Percentiles rank a stretch among this genome's conserved stretches.
phyloP scores from a whole-genome alignment of 352 stramenopile genomes.

The Pythium apleroticum region DNA sequence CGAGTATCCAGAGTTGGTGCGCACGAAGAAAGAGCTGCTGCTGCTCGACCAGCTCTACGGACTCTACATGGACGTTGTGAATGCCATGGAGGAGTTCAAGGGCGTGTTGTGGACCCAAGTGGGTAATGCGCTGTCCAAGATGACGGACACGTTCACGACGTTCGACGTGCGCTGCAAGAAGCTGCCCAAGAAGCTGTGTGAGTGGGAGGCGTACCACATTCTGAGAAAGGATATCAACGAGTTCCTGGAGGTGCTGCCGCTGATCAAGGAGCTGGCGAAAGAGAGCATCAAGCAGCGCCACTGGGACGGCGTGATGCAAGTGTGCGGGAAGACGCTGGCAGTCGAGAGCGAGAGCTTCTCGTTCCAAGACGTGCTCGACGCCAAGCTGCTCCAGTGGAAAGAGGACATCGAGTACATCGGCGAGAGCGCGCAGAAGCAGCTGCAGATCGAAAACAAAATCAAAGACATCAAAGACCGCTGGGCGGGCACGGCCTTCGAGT shows the following conservation, averaged over 20 bases:
- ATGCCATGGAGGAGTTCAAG: constrained; percentile 97
- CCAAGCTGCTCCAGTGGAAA: constrained; percentile 89
- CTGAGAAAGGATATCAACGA: constrained; percentile 97
- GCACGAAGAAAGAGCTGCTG: constrained; percentile 97
- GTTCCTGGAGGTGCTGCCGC: constrained; percentile 95
- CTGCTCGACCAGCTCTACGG: constrained; percentile 94
- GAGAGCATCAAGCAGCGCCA: constrained; percentile 95
- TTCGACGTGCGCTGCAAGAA: constrained; percentile 97
- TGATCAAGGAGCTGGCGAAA: constrained; percentile 96
- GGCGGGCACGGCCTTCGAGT: constrained; percentile 94
- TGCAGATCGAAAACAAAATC: constrained; percentile 96
- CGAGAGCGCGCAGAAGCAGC: constrained; percentile 96
- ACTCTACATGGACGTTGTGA: constrained; percentile 97
- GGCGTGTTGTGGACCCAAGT: constrained; percentile 23
- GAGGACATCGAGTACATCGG: constrained; percentile 98
- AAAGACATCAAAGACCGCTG: constrained; percentile 93
- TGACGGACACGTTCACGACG: constrained; percentile 96
- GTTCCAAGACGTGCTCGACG: constrained; percentile 53
- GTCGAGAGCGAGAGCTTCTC: constrained; percentile 38
- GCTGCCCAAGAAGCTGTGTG: constrained; percentile 93
- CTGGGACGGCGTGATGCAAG: constrained; percentile 94
- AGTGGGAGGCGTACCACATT: constrained; percentile 97
- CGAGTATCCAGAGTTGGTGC: constrained; percentile 95
- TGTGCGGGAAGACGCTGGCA: constrained; percentile 87
- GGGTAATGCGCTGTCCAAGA: constrained; percentile 66